phyloP scores from a whole-genome alignment of 805 yeast species.

The Starmera amethionina region DNA sequence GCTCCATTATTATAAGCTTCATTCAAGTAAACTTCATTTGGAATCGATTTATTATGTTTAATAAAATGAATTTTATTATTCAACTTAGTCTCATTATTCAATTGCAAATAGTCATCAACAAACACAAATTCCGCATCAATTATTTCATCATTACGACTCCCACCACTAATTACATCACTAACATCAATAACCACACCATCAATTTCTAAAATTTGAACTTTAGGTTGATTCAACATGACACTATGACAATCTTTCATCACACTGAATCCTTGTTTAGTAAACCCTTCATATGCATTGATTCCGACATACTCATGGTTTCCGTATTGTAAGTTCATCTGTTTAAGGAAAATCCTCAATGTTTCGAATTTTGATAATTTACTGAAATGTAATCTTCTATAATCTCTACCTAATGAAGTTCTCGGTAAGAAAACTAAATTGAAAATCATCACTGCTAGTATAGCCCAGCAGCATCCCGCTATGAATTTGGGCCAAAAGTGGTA shows the following conservation, averaged over 20 bases:
- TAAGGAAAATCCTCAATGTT: constrained; percentile 51
- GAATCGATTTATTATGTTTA: constrained; percentile 35
- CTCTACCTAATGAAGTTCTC: constrained; percentile 73
- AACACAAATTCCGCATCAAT: constrained; percentile 40
- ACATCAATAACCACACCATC: constrained; percentile 19
- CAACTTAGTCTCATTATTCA: constrained; percentile 31
- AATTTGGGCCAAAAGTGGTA: constrained; percentile 3
- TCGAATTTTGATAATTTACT: constrained; percentile 58
- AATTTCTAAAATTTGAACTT: no score
- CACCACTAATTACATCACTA: constrained; percentile 17
- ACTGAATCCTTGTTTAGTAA: no score
- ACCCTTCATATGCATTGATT: constrained; percentile 18
- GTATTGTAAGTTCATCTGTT: constrained; percentile 19
- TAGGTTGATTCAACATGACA: no score
- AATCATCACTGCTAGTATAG: constrained; percentile 13
- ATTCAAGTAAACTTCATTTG: constrained; percentile 47
- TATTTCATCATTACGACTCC: no score
- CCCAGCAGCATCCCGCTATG: constrained; percentile 16
- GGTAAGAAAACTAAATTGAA: constrained; percentile 72
- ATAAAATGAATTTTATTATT: constrained; percentile 50
- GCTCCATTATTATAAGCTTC: constrained; percentile 59
- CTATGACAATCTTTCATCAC: no score
- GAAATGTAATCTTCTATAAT: constrained; percentile 66
- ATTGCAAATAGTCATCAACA: constrained; percentile 40
- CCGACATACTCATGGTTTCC: constrained; percentile 22